phyloP scores from a whole-genome alignment of 2,329 filamentous ascomycete species.

The Pestalotiopsis sp. region DNA sequence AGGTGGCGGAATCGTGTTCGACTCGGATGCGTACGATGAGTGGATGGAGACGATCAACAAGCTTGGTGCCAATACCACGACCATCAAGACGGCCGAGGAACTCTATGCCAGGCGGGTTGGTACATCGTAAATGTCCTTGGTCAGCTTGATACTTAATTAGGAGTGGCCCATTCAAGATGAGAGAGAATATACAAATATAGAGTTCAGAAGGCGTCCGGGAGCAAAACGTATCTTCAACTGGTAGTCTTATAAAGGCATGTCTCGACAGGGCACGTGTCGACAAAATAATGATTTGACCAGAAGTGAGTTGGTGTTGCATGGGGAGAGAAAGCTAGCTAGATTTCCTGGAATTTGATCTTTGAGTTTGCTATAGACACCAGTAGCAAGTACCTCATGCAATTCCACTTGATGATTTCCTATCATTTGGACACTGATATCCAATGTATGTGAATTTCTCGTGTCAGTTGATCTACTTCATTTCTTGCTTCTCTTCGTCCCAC shows the following conservation, averaged over 20 bases:
- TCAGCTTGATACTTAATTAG: neutral
- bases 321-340: too few relatives aligned
- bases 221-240: neutral
- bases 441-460: neutral
- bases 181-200: neutral
- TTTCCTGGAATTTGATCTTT: too few relatives aligned
- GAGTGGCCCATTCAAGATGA: neutral
- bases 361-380: too few relatives aligned
- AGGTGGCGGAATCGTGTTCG: slow-evolving; percentile 90
- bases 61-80: slow-evolving; percentile 84
- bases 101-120: slow-evolving; percentile 43
- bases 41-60: slow-evolving; percentile 98
- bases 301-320: too few relatives aligned
- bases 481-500: slow-evolving; percentile 33
- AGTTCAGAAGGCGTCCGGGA: neutral
- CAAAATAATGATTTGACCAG: too few relatives aligned
- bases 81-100: slow-evolving; percentile 82
- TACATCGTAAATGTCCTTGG: neutral
- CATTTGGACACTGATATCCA: neutral
- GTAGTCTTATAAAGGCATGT: neutral
- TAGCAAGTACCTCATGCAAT: neutral
- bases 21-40: slow-evolving; percentile 88
- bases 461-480: slow-evolving; percentile 23
- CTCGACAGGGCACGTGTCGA: too few relatives aligned
- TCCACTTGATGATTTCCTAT: neutral